phyloP scores from a whole-genome alignment of 2,329 filamentous ascomycete species.

The Nemania bipapillata region DNA sequence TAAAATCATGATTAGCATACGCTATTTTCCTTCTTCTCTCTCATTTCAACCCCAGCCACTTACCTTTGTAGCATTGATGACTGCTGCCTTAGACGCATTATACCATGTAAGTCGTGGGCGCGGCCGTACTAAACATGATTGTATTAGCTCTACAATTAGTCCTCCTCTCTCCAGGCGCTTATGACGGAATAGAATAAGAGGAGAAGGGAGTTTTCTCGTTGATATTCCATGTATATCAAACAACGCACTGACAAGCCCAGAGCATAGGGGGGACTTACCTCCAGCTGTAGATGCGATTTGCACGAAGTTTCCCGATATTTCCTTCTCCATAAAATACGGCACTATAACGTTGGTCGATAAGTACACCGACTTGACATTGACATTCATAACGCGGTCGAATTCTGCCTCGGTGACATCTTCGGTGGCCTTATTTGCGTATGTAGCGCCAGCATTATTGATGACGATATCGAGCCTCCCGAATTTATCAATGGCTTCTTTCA shows the following conservation, averaged over 20 bases:
- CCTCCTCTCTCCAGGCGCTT: background rate
- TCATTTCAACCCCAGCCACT: background rate
- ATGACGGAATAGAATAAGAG: background rate
- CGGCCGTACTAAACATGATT: slow-evolving; percentile 57
- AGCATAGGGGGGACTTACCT: too few species aligned
- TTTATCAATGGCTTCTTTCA: slow-evolving; percentile 58
- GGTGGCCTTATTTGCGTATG: slow-evolving; percentile 71
- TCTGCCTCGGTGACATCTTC: slow-evolving; percentile 72
- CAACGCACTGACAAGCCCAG: too few species aligned
- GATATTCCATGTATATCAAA: background rate
- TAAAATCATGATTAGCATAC: background rate
- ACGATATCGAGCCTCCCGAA: slow-evolving; percentile 67
- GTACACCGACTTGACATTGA: slow-evolving; percentile 76
- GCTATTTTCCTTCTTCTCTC: slow-evolving; percentile 17
- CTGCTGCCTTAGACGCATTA: slow-evolving; percentile 74
- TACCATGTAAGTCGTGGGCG: slow-evolving; percentile 75
- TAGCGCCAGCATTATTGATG: slow-evolving; percentile 70
- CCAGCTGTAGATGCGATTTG: slow-evolving; percentile 74
- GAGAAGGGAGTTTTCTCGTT: background rate
- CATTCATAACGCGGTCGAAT: slow-evolving; percentile 73
- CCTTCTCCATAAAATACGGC: slow-evolving; percentile 68
- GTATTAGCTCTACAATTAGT: slow-evolving; percentile 10
- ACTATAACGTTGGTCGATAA: slow-evolving; percentile 68
- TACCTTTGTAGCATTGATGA: slow-evolving; percentile 66
- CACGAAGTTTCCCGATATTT: slow-evolving; percentile 68